These are phyloP conservation scores for Sporisorium graminicola DNA, from an alignment of 1,284 basidiomycete species.

Conservation along the genomic window DNA sequence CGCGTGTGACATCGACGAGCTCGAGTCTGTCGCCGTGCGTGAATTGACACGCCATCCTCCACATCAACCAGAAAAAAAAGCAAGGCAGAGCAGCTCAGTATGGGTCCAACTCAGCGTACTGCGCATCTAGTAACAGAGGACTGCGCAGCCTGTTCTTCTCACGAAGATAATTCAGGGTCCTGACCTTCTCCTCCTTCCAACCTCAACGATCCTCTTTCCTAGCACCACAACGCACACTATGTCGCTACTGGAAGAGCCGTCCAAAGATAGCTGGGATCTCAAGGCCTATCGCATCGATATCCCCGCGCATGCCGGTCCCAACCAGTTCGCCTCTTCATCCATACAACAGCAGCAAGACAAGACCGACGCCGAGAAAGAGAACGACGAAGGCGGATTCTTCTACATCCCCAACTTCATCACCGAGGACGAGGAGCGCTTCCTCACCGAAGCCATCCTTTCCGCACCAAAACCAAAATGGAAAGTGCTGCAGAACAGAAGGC, in stretches of 20 bases:
- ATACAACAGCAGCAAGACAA: background rate
- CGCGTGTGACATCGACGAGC: background rate
- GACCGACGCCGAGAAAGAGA: background rate
- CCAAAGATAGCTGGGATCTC: conserved; percentile 26
- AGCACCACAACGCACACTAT: conserved; percentile 15
- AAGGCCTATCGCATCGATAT: conserved; percentile 31
- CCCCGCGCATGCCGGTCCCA: conserved; percentile 30
- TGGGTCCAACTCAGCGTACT: background rate
- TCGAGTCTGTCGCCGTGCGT: conserved; percentile 1
- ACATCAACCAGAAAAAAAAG: background rate
- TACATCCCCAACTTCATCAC: conserved; percentile 83
- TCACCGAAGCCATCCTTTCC: conserved; percentile 77
- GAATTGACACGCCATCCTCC: conserved; percentile 9
- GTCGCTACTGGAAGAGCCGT: conserved; percentile 38
- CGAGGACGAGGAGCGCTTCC: conserved; percentile 80
- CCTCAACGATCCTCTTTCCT: background rate
- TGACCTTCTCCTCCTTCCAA: background rate
- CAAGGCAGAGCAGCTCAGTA: conserved; percentile 7
- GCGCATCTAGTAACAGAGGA: background rate
- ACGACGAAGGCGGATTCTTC: conserved; percentile 51
- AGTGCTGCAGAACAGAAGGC: conserved; percentile 76
- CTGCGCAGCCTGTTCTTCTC: background rate
- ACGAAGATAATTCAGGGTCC: conserved; percentile 3
- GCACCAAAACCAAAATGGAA: conserved; percentile 88
- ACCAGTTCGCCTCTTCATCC: conserved; percentile 25